Evolutionary conservation across 2,329 filamentous ascomycete genomes (phyloP), one percentile per base, ranked within the genome.

Genomic region (Metarhizium sp.): DNA sequence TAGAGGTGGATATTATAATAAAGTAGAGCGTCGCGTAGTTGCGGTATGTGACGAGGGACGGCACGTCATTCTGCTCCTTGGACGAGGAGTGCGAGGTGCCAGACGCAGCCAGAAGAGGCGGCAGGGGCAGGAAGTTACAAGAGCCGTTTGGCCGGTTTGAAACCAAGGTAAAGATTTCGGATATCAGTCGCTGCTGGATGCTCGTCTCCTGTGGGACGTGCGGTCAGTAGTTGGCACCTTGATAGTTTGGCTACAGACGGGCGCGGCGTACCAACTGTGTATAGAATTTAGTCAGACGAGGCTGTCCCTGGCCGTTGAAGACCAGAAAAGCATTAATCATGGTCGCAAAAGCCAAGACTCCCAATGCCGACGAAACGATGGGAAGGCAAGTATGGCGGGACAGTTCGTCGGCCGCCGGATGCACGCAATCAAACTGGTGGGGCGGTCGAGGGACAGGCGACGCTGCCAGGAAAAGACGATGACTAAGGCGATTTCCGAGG

Each of bases 321-420:
- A 99, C 92, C 62, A 99, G 80, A 59, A 99, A 92, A 36, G 95
- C 94, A 78, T 96, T 99, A 73, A 99, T 97, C 94, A 99, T 99
- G 63, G 62, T 74, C 53, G 58, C 56, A 20, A 20, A 20, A 20
- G 2, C 40, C 5, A 54, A 57, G 29, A 7, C 53, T 58, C 50
- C 62, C 65, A 63, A 67, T 51, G 53, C 32, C 43, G 18, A 25
- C 18, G 43, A 6, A 46, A 30, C 29, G 42, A 25, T 34, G 20
- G 25, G 25, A 38, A 53, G 32, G 51, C 51, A 46, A 51, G 53
- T 38, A 25, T 25, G 25, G 25, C 25, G 25, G 25, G 25, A 25
- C 4, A 25, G 25, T 25, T 25, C 25, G 25, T 25, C 25, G 25
- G 3, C 25, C 25, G 25, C 25, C 25, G 3, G 25, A 25, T 50